phyloP scores from a whole-genome alignment of 345 rosid genomes.

The Odontarrhena argentea region DNA sequence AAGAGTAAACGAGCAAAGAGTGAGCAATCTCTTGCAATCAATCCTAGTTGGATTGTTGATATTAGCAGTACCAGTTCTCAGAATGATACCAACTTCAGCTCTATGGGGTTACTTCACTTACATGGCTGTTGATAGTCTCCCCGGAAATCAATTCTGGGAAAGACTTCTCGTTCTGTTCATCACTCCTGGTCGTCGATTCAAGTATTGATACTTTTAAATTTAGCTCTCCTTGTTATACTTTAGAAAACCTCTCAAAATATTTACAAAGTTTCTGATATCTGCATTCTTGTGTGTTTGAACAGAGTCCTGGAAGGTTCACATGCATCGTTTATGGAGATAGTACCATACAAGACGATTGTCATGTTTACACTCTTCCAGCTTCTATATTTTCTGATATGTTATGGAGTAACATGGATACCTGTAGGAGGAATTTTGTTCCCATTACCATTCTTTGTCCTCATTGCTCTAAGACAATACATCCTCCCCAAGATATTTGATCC shows the following conservation, averaged over 20 bases:
- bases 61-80: conserved; percentile 61
- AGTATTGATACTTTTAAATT: conserved; percentile 43
- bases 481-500: conserved; percentile 69
- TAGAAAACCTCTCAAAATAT: background rate
- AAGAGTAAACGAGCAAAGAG: conserved; percentile 79
- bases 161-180: conserved; percentile 70
- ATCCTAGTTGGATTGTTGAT: conserved; percentile 61
- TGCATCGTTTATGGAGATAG: conserved; percentile 73
- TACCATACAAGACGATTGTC: conserved; percentile 65
- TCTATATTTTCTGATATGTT: conserved; percentile 61
- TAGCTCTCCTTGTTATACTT: conserved; percentile 5
- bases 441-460: conserved; percentile 70
- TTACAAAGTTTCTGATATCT: background rate
- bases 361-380: conserved; percentile 69
- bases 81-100: conserved; percentile 73
- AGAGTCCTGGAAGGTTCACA: conserved; percentile 74
- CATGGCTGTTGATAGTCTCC: conserved; percentile 92
- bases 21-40: conserved; percentile 80
- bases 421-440: conserved; percentile 77
- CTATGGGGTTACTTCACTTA: conserved; percentile 93
- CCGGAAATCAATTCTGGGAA: conserved; percentile 90
- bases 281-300: conserved; percentile 7
- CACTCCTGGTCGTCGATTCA: conserved; percentile 69
- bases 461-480: conserved; percentile 61
- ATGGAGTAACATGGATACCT: conserved; percentile 84